A percentile compares a stretch with the other conserved stretches of the same genome.
Evolutionary conservation across 75 land plant genomes (phyloP).

Genomic region (Picea sitchensis): DNA sequence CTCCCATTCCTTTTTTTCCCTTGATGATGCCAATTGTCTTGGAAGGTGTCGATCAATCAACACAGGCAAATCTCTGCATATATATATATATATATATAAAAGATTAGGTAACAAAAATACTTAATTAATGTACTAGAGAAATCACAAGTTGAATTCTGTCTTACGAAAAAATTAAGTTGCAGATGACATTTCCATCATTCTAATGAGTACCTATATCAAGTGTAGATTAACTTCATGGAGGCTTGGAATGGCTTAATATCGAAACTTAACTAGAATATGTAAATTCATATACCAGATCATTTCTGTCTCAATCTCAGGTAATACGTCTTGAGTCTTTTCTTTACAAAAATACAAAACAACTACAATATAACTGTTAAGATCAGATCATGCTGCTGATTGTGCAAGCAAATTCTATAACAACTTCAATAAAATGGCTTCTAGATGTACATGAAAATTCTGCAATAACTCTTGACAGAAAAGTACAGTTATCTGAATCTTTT

Average conservation of each 20-base stretch:
- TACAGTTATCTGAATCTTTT: neutral
- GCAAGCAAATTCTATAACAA: neutral
- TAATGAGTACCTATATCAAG: neutral
- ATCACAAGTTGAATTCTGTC: too few relatives aligned
- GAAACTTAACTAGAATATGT: neutral
- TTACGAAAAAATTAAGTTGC: too few relatives aligned
- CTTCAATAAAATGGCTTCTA: neutral
- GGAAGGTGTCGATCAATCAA: slow-evolving; percentile 18
- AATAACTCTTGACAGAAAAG: neutral
- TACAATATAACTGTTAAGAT: neutral
- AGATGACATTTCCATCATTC: neutral
- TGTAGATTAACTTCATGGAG: too few relatives aligned
- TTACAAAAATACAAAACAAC: too few relatives aligned
- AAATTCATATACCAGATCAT: neutral
- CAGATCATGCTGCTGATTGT: neutral
- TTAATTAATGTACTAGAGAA: too few relatives aligned
- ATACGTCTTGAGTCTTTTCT: too few relatives aligned
- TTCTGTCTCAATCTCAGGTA: neutral
- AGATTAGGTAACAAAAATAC: neutral
- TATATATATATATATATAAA: neutral
- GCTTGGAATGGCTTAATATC: too few relatives aligned
- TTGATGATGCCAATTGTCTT: slow-evolving; percentile 23
- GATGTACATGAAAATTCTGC: neutral
- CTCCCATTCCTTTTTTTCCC: slow-evolving; percentile 27
- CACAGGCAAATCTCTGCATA: slow-evolving; percentile 23